These are phyloP conservation scores for barrel medic (Medicago truncatula) DNA, from an alignment of 306 rosid genomes.

Conservation along the genomic window MtrunA17r5.0-ANR NC_053045.1:50703501-50704000, in stretches of 20 bases:
- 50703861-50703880: too few relatives aligned
- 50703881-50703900: too few relatives aligned
- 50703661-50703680: background rate
- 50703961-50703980: too few relatives aligned
- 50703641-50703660: background rate
- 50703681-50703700: constrained; percentile 65
- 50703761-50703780: constrained; percentile 64
- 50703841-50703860: too few relatives aligned
- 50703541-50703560: too few relatives aligned
- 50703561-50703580: background rate
- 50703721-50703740: constrained; percentile 51
- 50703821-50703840: too few relatives aligned
- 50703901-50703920: too few relatives aligned
- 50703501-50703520: constrained; percentile 73
- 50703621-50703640: too few relatives aligned
- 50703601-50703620: too few relatives aligned
- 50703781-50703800: constrained; percentile 82
- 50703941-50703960: too few relatives aligned
- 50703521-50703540: constrained; percentile 69
- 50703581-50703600: background rate
- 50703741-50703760: constrained; percentile 67
- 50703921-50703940: too few relatives aligned
- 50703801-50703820: constrained; percentile 53
- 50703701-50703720: background rate
- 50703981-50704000: too few relatives aligned